Conservation (phyloP, 2,329 filamentous ascomycete species). For the Pseudocercospora vitis region DNA sequence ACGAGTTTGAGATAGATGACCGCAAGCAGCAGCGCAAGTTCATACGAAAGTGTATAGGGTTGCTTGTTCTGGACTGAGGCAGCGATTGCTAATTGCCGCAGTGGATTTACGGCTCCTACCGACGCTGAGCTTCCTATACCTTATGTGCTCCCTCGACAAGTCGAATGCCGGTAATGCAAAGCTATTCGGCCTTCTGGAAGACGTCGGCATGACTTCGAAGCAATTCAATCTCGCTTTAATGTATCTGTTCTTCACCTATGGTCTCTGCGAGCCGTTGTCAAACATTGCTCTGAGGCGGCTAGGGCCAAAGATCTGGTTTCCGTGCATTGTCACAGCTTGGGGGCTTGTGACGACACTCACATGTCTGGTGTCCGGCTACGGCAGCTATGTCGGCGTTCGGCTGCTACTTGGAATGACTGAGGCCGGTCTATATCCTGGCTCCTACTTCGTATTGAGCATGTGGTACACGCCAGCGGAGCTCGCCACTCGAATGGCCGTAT, state of each 20-base stretch:
- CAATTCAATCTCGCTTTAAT: constrained; percentile 19
- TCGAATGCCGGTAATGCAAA: constrained; percentile 17
- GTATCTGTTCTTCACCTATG: constrained; percentile 19
- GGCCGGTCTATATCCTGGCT: constrained; percentile 39
- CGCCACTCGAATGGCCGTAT: constrained; percentile 41
- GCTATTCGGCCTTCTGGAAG: constrained; percentile 14
- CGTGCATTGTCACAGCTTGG: constrained; percentile 31
- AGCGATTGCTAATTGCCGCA: not conserved
- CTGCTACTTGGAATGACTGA: constrained; percentile 39
- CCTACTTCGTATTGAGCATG: constrained; percentile 39
- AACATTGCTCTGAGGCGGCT: constrained; percentile 18
- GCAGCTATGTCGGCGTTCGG: constrained; percentile 38
- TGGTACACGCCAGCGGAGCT: constrained; percentile 43
- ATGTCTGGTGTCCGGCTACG: constrained; percentile 38
- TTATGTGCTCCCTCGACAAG: constrained; percentile 16
- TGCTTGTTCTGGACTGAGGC: not conserved
- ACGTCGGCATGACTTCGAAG: constrained; percentile 14
- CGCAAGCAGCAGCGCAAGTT: not conserved
- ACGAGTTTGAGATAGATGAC: constrained; percentile 3
- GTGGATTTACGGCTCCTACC: constrained; percentile 14
- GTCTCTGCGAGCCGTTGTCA: constrained; percentile 12
- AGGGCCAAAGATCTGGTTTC: constrained; percentile 18
- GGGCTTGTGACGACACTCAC: constrained; percentile 35
- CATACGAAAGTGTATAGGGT: constrained; percentile 11
- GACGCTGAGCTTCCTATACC: constrained; percentile 14